Conservation (phyloP, 371 early-diverging fungal genomes). For the Circinella minor region DNA sequence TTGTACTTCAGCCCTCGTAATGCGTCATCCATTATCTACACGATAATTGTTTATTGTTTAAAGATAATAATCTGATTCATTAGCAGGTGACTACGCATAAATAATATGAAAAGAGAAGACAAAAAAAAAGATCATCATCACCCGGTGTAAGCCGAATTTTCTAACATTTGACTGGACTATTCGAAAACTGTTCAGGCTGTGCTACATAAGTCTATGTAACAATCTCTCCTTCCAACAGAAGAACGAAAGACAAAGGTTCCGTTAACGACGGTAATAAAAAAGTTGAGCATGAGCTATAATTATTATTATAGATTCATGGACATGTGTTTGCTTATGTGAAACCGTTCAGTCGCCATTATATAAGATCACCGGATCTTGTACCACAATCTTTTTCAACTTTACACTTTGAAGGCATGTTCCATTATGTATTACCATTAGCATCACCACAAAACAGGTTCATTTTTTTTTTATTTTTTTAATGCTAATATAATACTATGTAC, state of each 20-base stretch:
- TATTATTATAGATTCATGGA: too few relatives aligned
- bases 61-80: too few relatives aligned
- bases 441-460: too few relatives aligned
- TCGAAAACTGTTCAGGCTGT: neutral
- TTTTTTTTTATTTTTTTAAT: neutral
- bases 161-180: neutral
- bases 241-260: too few relatives aligned
- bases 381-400: too few relatives aligned
- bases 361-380: neutral
- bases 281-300: too few relatives aligned
- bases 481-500: neutral
- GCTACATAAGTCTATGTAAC: neutral
- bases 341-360: neutral
- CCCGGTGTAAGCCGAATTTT: neutral
- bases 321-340: conserved; percentile 1
- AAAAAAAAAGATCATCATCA: conserved; percentile 5
- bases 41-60: too few relatives aligned
- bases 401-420: too few relatives aligned
- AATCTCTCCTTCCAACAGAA: too few relatives aligned
- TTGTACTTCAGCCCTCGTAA: neutral
- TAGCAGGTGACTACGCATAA: too few relatives aligned
- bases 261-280: too few relatives aligned
- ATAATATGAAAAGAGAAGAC: too few relatives aligned
- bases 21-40: neutral
- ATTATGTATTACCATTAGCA: neutral